Evolutionary conservation across 1,284 basidiomycete species (phyloP).

Genomic region (Pseudozyma hubeiensis): DNA sequence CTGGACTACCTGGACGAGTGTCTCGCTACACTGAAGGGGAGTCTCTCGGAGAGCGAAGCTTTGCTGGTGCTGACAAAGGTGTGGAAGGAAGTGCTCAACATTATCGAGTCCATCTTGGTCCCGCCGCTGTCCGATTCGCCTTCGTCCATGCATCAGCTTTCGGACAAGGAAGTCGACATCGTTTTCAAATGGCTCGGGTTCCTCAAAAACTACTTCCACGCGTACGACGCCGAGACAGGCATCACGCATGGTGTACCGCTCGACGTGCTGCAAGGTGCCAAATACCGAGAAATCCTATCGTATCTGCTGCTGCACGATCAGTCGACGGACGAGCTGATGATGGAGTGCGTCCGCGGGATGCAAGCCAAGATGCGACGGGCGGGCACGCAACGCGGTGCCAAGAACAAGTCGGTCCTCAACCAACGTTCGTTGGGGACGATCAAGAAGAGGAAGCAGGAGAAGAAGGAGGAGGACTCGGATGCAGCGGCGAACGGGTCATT

Average conservation of each 20-base stretch:
- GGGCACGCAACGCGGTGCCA: slow-evolving; percentile 74
- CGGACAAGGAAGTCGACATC: slow-evolving; percentile 95
- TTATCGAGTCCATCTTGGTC: slow-evolving; percentile 88
- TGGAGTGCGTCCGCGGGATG: slow-evolving; percentile 92
- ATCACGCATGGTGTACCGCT: slow-evolving; percentile 74
- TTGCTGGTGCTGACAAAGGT: slow-evolving; percentile 91
- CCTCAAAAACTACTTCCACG: slow-evolving; percentile 92
- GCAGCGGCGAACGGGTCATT: slow-evolving; percentile 36
- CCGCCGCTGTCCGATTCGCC: slow-evolving; percentile 90
- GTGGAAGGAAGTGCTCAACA: slow-evolving; percentile 94
- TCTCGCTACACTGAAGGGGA: slow-evolving; percentile 88
- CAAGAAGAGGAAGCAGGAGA: slow-evolving; percentile 91
- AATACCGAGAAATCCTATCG: slow-evolving; percentile 78
- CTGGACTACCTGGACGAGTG: slow-evolving; percentile 98
- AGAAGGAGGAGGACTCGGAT: slow-evolving; percentile 73
- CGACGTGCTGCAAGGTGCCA: slow-evolving; percentile 91
- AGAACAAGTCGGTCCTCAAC: slow-evolving; percentile 75
- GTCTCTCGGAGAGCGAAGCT: slow-evolving; percentile 77
- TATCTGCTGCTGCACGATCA: slow-evolving; percentile 66
- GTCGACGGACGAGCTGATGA: slow-evolving; percentile 70
- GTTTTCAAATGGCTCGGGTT: slow-evolving; percentile 94
- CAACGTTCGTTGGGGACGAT: slow-evolving; percentile 92
- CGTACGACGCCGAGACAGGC: slow-evolving; percentile 86
- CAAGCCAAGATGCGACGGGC: slow-evolving; percentile 70
- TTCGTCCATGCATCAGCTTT: slow-evolving; percentile 88